Conservation (phyloP, 192 early-diverging fungal species). For the Coemansia sp. region DNA sequence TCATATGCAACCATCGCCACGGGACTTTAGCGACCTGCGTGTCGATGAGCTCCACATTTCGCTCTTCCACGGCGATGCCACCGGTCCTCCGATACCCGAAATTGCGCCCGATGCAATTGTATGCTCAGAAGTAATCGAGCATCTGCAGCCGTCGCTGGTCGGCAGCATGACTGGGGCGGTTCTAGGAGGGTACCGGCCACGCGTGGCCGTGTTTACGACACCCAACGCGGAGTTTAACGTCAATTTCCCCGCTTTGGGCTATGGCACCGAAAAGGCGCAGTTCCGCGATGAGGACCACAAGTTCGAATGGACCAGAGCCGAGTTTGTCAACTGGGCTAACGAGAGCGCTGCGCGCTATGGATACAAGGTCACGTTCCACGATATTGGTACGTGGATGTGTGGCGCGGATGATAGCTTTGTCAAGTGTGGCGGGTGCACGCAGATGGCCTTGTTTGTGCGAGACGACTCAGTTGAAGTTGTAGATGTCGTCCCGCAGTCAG, state of each 20-base stretch:
- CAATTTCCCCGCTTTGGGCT: conserved; percentile 73
- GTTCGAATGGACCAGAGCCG: conserved; percentile 92
- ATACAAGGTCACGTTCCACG: conserved; percentile 57
- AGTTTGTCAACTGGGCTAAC: conserved; percentile 77
- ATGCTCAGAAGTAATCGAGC: conserved; percentile 85
- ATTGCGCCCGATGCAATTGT: conserved; percentile 64
- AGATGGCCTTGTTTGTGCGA: conserved; percentile 68
- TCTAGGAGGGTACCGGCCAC: conserved; percentile 67
- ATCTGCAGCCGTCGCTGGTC: conserved; percentile 62
- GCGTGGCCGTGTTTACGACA: conserved; percentile 68
- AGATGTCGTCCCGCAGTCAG: background rate
- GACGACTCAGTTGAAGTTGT: background rate
- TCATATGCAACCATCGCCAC: conserved; percentile 58
- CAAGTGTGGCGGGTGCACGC: conserved; percentile 63
- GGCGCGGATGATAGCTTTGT: conserved; percentile 24
- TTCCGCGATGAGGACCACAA: conserved; percentile 86
- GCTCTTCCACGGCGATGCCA: conserved; percentile 62
- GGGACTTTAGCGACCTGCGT: conserved; percentile 60
- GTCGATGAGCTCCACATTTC: conserved; percentile 60
- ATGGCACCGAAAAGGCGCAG: conserved; percentile 60
- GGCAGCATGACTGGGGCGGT: conserved; percentile 58
- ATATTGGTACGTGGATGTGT: conserved; percentile 40
- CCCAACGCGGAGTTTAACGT: conserved; percentile 93
- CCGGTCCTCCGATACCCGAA: conserved; percentile 7
- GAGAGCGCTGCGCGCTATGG: conserved; percentile 57